phyloP scores from a whole-genome alignment of 1,284 basidiomycete genomes.

The Sutorius eximius region DNA sequence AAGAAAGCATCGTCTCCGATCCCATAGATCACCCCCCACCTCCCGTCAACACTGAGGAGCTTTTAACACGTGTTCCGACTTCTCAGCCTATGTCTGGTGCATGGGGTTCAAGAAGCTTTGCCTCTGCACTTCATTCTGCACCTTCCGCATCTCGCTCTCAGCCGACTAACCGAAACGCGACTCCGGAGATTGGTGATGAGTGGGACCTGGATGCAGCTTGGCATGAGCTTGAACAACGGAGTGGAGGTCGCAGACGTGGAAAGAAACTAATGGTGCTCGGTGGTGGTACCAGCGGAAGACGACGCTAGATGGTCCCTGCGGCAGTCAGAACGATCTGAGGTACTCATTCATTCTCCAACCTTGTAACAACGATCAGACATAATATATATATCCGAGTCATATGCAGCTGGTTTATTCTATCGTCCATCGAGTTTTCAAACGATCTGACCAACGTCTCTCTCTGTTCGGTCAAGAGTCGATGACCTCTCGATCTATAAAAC shows the following conservation, averaged over 20 bases:
- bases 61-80: slow-evolving; percentile 25
- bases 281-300: slow-evolving; percentile 47
- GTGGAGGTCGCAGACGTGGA: slow-evolving; percentile 55
- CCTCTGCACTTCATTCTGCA: slow-evolving; percentile 62
- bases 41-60: slow-evolving; percentile 33
- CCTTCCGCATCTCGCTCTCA: slow-evolving; percentile 18
- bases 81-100: slow-evolving; percentile 49
- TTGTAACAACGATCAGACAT: slow-evolving; percentile 21
- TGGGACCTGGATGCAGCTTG: slow-evolving; percentile 81
- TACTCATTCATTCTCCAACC: slow-evolving; percentile 1
- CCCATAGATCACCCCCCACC: slow-evolving; percentile 15
- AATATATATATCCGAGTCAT: slow-evolving; percentile 10
- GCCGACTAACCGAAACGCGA: slow-evolving; percentile 22
- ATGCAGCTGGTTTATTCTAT: background rate
- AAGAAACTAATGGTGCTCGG: slow-evolving; percentile 70
- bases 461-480: background rate
- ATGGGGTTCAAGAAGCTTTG: slow-evolving; percentile 79
- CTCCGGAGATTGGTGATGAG: slow-evolving; percentile 52
- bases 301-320: slow-evolving; percentile 29
- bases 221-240: slow-evolving; percentile 72
- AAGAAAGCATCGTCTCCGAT: slow-evolving; percentile 14
- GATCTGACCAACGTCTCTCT: background rate
- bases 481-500: background rate
- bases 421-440: background rate
- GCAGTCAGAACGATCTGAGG: background rate